Evolutionary conservation across 768 basidiomycete species (phyloP), one percentile per base, ranked within the genome.

Genomic region (Tricholomella constricta): DNA sequence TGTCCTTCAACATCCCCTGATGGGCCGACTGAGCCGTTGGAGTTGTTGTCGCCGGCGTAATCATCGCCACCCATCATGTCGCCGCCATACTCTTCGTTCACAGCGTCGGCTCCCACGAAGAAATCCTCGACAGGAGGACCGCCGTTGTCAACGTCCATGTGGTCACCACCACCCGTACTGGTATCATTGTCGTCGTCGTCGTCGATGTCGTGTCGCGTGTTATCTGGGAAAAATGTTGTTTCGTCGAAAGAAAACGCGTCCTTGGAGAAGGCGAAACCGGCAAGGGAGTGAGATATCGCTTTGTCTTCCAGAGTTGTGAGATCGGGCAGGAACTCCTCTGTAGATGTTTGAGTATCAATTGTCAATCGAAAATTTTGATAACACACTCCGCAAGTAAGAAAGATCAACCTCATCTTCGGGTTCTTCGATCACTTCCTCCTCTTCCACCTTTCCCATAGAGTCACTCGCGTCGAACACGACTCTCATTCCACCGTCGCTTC

Each of bases 401-500:
- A 92, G 62, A 63, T 91, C 86, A 12, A 92, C 76, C 4, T 80
- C 76, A 48, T 87, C 85, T 56, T 81, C 81, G 2, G 84, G 83
- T 59, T 94, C 92, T 38, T 86, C 78, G 35, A 83, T 69, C 12
- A 83, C 80, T 42, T 92, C 92, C 29, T 86, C 85, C 41, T 91
- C 93, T 34, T 95, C 88, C 3, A 79, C 76, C 56, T 85, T 89
- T 3, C 85, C 84, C 66, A 89, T 85, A 0, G 91, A 89, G 67
- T 98, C 96, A 51, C 95, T 88, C 4, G 94, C 95, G 68, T 98
- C 96, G 61, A 99, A 99, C 23, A 98, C 91, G 45, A 99, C 89
- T 54, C 94, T 78, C 67, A 98, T 78, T 35, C 83, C 84, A 3
- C 90, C 89, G 53, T 95, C 92, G 15, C 80, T 81, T 2, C 89